phyloP scores from a whole-genome alignment of 2,329 filamentous ascomycete genomes.

The Thermothelomyces thermophilus region DNA sequence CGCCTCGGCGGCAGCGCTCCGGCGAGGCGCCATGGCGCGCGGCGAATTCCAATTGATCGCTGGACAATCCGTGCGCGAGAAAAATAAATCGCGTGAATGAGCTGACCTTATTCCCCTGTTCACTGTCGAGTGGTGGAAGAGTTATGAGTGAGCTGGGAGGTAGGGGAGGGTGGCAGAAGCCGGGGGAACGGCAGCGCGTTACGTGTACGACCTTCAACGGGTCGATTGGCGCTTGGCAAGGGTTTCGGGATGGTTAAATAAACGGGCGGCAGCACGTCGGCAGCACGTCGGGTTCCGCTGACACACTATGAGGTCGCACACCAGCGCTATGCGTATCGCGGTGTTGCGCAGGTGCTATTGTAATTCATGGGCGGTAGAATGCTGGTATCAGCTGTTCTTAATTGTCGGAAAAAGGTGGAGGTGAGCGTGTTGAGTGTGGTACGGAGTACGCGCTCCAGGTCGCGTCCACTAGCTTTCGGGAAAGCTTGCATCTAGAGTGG shows the following conservation, averaged over 20 bases:
- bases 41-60: conserved; percentile 5
- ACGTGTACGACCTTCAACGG: conserved; percentile 1
- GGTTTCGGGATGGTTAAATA: not conserved
- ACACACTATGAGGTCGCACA: not conserved
- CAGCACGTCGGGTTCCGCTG: not conserved
- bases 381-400: conserved; percentile 4
- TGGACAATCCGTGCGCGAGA: not conserved
- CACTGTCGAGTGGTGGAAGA: not conserved
- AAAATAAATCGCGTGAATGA: not conserved
- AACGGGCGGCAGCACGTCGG: too few relatives aligned
- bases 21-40: conserved; percentile 35
- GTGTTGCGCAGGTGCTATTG: not conserved
- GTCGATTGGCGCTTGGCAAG: not conserved
- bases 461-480: conserved; percentile 7
- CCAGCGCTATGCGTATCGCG: not conserved
- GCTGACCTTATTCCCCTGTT: not conserved
- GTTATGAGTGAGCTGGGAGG: too few relatives aligned
- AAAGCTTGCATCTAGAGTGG: conserved; percentile 5
- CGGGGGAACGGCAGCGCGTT: not conserved
- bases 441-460: conserved; percentile 8
- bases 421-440: not conserved
- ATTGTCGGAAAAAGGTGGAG: conserved; percentile 7
- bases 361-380: not conserved
- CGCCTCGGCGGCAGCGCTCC: conserved; percentile 34
- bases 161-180: not conserved